phyloP scores from a whole-genome alignment of 202 grass and related monocot genomes.

The Saccharum hybrid region DNA sequence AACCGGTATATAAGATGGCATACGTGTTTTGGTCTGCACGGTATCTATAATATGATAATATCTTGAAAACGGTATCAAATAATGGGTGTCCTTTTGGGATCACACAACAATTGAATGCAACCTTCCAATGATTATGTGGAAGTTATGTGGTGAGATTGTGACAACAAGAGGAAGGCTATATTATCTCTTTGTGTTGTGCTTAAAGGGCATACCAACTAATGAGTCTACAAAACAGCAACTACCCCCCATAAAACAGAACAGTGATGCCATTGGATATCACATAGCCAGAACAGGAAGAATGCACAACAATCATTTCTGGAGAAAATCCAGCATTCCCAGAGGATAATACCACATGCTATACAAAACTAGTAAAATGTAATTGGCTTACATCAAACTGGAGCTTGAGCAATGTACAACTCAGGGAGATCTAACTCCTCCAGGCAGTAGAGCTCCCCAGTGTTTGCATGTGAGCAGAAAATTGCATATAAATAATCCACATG shows the following conservation, averaged over 20 bases:
- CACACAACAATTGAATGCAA: conserved; percentile 22
- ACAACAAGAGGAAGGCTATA: not conserved
- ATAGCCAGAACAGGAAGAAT: conserved; percentile 24
- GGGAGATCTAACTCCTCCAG: conserved; percentile 52
- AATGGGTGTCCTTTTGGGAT: conserved; percentile 34
- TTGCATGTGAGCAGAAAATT: conserved; percentile 47
- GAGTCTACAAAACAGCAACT: conserved; percentile 18
- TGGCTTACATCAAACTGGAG: conserved; percentile 63
- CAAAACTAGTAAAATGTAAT: conserved; percentile 47
- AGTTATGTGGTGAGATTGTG: not conserved
- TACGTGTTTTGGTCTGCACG: conserved; percentile 30
- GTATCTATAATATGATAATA: conserved; percentile 36
- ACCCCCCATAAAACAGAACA: not conserved
- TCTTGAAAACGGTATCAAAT: conserved; percentile 20
- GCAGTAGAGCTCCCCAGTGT: conserved; percentile 49
- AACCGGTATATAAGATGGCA: conserved; percentile 29
- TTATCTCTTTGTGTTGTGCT: conserved; percentile 28
- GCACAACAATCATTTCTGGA: conserved; percentile 34
- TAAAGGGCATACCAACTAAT: conserved; percentile 7
- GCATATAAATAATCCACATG: conserved; percentile 42
- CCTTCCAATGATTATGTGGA: not conserved
- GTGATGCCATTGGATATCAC: not conserved
- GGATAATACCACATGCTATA: conserved; percentile 46
- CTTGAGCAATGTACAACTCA: conserved; percentile 50
- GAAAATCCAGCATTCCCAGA: conserved; percentile 18